Conservation (phyloP, 371 early-diverging fungal species). For the Mucor lusitanicus region DNA sequence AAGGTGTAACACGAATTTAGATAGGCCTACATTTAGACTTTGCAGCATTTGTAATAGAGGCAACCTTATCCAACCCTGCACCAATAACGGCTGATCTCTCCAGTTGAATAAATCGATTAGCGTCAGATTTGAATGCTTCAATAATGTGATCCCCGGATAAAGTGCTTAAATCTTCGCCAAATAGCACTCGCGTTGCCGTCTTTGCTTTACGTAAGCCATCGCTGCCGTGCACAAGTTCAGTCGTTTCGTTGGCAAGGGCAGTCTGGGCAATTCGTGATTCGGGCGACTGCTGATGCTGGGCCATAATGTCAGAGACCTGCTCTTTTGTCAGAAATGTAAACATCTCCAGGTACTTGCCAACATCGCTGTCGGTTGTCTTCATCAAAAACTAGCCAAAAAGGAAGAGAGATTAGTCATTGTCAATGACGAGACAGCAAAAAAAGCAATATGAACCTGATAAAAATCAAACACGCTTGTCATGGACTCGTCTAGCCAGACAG, state of each 20-base stretch:
- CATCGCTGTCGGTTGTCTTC: constrained; percentile 80
- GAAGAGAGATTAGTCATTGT: too few species aligned
- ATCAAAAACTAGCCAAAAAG: constrained; percentile 54
- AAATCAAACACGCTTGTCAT: constrained; percentile 87
- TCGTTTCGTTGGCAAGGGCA: constrained; percentile 80
- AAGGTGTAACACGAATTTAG: neutral
- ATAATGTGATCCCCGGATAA: constrained; percentile 62
- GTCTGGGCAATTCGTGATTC: constrained; percentile 76
- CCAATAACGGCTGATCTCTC: constrained; percentile 44
- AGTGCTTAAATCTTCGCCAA: constrained; percentile 53
- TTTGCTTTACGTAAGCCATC: constrained; percentile 64
- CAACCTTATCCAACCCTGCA: constrained; percentile 58
- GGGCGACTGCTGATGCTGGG: constrained; percentile 61
- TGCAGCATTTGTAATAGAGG: constrained; percentile 60
- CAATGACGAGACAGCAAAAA: too few species aligned
- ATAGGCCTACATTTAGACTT: constrained; percentile 66
- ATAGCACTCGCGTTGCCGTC: constrained; percentile 72
- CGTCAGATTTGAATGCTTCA: constrained; percentile 72
- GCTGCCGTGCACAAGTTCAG: constrained; percentile 87
- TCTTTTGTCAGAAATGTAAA: constrained; percentile 77
- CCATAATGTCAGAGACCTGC: constrained; percentile 63
- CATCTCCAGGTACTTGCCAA: constrained; percentile 71
- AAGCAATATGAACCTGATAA: constrained; percentile 70
- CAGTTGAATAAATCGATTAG: constrained; percentile 53
- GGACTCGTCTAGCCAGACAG: constrained; percentile 86